A percentile compares a stretch with the other conserved stretches of the same genome.
phyloP scores from a whole-genome alignment of 495 filamentous ascomycete species.

The Mytilinidion resinicola region DNA sequence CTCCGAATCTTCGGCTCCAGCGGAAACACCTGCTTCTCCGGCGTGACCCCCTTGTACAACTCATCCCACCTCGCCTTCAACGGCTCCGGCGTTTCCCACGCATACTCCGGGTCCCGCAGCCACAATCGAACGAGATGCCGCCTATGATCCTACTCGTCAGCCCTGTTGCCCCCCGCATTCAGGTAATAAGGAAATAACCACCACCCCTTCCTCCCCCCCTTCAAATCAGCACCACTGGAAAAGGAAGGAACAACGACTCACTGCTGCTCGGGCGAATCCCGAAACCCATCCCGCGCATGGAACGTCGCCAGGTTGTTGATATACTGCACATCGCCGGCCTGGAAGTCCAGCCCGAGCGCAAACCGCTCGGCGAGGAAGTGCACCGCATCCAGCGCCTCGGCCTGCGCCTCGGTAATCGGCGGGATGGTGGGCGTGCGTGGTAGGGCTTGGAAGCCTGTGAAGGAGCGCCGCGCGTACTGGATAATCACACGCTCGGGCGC shows the following conservation, averaged over 20 bases:
- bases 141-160: slow-evolving; percentile 28
- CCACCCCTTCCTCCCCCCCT: no score
- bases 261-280: background rate
- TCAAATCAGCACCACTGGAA: no score
- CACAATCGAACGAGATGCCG: slow-evolving; percentile 54
- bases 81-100: slow-evolving; percentile 48
- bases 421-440: slow-evolving; percentile 49
- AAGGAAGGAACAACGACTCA: background rate
- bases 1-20: slow-evolving; percentile 39
- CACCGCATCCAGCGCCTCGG: slow-evolving; percentile 59
- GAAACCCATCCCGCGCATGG: slow-evolving; percentile 40
- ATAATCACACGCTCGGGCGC: slow-evolving; percentile 36
- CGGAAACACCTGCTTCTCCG: slow-evolving; percentile 48
- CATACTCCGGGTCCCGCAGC: slow-evolving; percentile 51
- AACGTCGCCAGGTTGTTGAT: slow-evolving; percentile 50
- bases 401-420: slow-evolving; percentile 57
- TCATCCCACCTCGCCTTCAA: slow-evolving; percentile 47
- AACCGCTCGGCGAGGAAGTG: slow-evolving; percentile 56
- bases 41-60: slow-evolving; percentile 46
- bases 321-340: slow-evolving; percentile 50
- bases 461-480: slow-evolving; percentile 53
- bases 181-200: no score
- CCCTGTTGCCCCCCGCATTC: no score
- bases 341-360: slow-evolving; percentile 47
- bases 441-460: slow-evolving; percentile 51